Evolutionary conservation across 495 filamentous ascomycete genomes (phyloP), one percentile per base, ranked within the genome.

Genomic region (Beverwykella pulmonaria): DNA sequence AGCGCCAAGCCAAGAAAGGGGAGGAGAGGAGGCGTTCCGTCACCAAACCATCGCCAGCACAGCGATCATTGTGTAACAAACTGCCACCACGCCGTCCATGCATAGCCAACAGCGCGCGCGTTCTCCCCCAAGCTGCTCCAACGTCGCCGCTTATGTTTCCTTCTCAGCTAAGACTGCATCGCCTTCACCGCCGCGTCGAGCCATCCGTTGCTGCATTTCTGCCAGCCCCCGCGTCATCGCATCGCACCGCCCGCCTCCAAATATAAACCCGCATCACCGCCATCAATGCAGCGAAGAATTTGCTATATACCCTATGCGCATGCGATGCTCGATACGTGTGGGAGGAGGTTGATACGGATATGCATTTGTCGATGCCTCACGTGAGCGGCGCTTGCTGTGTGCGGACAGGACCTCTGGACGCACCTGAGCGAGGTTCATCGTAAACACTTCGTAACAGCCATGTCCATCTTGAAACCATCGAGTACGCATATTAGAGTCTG

Each of bases 211-310:
- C 32, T 34, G 32, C 32, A 34, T n/a, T n/a, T n/a, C 32, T 34
- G 32, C 32, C 32, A 34, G 32, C 32, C 53, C 53, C 36, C 55
- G 32, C 55, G 55, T 58, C 55, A 58, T 58, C 55, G 55, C 55
- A 55, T 29, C 53, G 29, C 29, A 44, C 15, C 53, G 26, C 53
- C 55, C 26, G 55, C 55, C 55, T 5, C 36, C 55, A 25, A 25
- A 25, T n/a, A 23, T 39, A 20, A 39, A 2, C 53, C 53, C 8
- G 7, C 25, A 30, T 25, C 26, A 19, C 55, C 53, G 34, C 25
- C 34, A n/a, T n/a, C n/a, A 17, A 30, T 30, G n/a, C 30, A 3
- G 29, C 23, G 25, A 23, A 23, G 50, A 3, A 27, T 30, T 8
- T 34, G 12, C 32, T 34, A 5, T 34, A 44, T 10, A 46, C 9